Conservation (phyloP, 2,329 filamentous ascomycete species). For the Biscogniauxia sp. region DNA sequence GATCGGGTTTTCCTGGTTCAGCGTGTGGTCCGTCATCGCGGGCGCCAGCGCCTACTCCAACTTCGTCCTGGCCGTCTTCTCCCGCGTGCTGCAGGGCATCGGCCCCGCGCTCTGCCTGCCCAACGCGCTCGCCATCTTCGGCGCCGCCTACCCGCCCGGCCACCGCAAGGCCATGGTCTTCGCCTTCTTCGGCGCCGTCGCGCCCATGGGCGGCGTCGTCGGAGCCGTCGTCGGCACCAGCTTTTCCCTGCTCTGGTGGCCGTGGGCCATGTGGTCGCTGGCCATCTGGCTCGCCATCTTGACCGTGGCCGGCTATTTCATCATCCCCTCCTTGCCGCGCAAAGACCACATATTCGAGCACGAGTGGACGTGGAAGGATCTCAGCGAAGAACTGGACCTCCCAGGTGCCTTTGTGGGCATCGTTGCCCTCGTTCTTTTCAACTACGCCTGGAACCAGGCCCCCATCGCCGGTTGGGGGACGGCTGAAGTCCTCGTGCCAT, state of each 20-base stretch:
- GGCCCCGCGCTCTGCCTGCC: conserved; percentile 52
- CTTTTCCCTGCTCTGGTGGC: conserved; percentile 29
- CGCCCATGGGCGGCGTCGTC: conserved; percentile 24
- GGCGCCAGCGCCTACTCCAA: conserved; percentile 41
- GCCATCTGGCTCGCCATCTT: conserved; percentile 21
- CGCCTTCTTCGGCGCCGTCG: conserved; percentile 28
- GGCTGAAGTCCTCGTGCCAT: conserved; percentile 48
- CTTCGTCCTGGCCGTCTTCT: conserved; percentile 37
- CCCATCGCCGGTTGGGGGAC: conserved; percentile 51
- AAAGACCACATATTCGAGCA: conserved; percentile 14
- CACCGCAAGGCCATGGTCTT: conserved; percentile 30
- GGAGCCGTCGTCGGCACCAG: conserved; percentile 19
- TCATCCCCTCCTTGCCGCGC: conserved; percentile 22
- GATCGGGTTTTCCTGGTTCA: conserved; percentile 47
- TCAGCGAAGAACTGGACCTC: conserved; percentile 23
- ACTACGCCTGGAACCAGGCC: conserved; percentile 60
- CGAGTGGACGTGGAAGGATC: conserved; percentile 15
- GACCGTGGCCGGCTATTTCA: conserved; percentile 19
- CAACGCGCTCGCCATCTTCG: conserved; percentile 52
- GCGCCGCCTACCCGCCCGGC: conserved; percentile 41
- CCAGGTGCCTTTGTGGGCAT: conserved; percentile 40
- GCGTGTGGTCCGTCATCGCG: conserved; percentile 42
- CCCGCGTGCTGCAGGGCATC: conserved; percentile 45
- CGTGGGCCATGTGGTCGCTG: conserved; percentile 27
- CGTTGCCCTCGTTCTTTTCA: conserved; percentile 51